phyloP scores from a whole-genome alignment of 345 rosid species.

The Boechera stricta region DNA sequence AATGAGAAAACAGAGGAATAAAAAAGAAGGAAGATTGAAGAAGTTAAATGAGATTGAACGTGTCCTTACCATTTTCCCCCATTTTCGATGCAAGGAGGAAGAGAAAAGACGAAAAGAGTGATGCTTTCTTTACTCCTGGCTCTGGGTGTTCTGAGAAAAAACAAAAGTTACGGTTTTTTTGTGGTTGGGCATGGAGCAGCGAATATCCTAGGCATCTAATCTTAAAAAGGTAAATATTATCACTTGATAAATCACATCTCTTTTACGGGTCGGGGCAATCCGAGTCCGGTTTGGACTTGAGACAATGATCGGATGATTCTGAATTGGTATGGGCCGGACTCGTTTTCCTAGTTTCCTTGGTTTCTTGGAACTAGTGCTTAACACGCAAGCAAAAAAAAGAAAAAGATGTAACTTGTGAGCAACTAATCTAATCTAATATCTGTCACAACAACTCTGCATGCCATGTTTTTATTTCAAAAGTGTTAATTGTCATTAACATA shows the following conservation, averaged over 20 bases:
- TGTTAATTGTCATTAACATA: not conserved
- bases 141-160: conserved; percentile 17
- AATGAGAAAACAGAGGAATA: conserved; percentile 19
- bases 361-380: not conserved
- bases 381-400: no score
- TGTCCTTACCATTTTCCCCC: conserved; percentile 60
- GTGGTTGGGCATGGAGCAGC: not conserved
- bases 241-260: not conserved
- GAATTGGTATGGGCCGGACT: conserved; percentile 17
- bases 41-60: not conserved
- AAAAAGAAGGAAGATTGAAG: not conserved
- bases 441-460: not conserved
- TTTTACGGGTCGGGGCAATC: conserved; percentile 12
- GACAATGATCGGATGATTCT: not conserved
- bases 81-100: conserved; percentile 38
- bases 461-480: not conserved
- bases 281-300: not conserved
- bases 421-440: not conserved
- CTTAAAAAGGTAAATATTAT: no score
- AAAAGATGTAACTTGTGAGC: not conserved
- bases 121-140: conserved; percentile 12
- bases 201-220: conserved; percentile 18
- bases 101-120: conserved; percentile 20
- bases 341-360: not conserved
- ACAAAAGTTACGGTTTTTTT: not conserved